A percentile compares a stretch with the other conserved stretches of the same genome.
These are phyloP conservation scores for Paspalum vaginatum DNA, from an alignment of 176 grass and related monocot species.

Conservation along the genomic window DNA sequence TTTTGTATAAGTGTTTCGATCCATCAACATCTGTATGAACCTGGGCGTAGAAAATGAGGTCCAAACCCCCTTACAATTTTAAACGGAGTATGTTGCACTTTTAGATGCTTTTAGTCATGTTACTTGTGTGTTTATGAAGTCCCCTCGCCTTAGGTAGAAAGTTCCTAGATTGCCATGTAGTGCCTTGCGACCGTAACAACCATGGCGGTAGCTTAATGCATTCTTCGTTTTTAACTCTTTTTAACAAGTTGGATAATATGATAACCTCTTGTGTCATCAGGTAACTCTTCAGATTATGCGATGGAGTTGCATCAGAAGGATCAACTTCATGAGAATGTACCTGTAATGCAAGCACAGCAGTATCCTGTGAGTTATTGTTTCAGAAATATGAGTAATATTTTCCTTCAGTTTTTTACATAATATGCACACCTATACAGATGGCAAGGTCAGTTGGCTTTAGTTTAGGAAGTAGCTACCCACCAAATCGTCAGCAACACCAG, in stretches of 20 bases:
- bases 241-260: constrained; percentile 9
- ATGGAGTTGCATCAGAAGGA: constrained; percentile 98
- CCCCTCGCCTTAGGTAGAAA: no score
- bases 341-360: constrained; percentile 81
- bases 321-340: constrained; percentile 89
- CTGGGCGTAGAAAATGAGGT: no score
- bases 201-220: neutral
- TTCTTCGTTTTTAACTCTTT: neutral
- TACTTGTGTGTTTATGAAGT: no score
- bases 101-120: no score
- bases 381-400: constrained; percentile 33
- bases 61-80: no score
- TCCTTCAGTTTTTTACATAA: constrained; percentile 33
- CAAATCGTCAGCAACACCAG: constrained; percentile 90
- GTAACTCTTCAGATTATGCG: constrained; percentile 77
- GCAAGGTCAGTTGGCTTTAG: constrained; percentile 86
- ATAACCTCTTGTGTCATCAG: constrained; percentile 49
- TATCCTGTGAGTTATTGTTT: constrained; percentile 69
- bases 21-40: no score
- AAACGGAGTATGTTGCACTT: no score
- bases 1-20: no score
- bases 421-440: constrained; percentile 58
- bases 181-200: no score
- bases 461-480: constrained; percentile 67
- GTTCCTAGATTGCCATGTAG: no score